Percentiles rank a stretch among this genome's conserved stretches.
These are phyloP conservation scores for Coniosporium apollinis DNA, from an alignment of 495 filamentous ascomycete genomes.

Conservation along the genomic window DNA sequence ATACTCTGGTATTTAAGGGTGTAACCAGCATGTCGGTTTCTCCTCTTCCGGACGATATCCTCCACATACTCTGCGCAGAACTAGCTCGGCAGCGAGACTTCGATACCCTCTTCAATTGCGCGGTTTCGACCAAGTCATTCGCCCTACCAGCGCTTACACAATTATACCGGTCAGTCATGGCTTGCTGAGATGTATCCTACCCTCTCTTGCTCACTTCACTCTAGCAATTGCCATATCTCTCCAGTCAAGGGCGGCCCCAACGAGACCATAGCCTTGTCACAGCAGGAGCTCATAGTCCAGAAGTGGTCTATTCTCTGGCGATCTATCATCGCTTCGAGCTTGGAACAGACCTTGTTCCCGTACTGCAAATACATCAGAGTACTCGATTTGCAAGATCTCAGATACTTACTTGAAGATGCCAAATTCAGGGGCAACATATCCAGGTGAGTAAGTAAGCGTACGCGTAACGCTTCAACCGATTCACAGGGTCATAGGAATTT, in stretches of 20 bases:
- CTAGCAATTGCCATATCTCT: constrained; percentile 7
- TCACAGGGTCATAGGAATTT: constrained; percentile 10
- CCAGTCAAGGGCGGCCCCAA: constrained; percentile 15
- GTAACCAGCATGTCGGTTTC: too few relatives aligned
- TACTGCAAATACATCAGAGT: constrained; percentile 52
- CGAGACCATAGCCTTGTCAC: constrained; percentile 14
- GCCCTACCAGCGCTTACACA: constrained; percentile 39
- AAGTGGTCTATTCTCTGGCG: constrained; percentile 51
- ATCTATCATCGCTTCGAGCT: constrained; percentile 48
- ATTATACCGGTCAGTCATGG: constrained; percentile 42
- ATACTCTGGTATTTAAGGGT: too few relatives aligned
- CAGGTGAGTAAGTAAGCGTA: too few relatives aligned
- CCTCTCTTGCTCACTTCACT: constrained; percentile 1
- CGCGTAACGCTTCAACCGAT: too few relatives aligned
- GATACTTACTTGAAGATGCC: constrained; percentile 38
- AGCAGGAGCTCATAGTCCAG: constrained; percentile 24
- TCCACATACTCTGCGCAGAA: constrained; percentile 40
- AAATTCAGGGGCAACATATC: constrained; percentile 23
- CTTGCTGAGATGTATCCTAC: background rate
- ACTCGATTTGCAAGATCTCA: constrained; percentile 44
- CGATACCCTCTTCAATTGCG: constrained; percentile 37
- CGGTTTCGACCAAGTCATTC: constrained; percentile 32
- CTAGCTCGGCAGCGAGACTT: constrained; percentile 37
- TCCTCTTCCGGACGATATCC: constrained; percentile 39
- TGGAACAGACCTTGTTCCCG: constrained; percentile 45